phyloP scores from a whole-genome alignment of 2,329 filamentous ascomycete genomes.

The Apiospora malaysiana region DNA sequence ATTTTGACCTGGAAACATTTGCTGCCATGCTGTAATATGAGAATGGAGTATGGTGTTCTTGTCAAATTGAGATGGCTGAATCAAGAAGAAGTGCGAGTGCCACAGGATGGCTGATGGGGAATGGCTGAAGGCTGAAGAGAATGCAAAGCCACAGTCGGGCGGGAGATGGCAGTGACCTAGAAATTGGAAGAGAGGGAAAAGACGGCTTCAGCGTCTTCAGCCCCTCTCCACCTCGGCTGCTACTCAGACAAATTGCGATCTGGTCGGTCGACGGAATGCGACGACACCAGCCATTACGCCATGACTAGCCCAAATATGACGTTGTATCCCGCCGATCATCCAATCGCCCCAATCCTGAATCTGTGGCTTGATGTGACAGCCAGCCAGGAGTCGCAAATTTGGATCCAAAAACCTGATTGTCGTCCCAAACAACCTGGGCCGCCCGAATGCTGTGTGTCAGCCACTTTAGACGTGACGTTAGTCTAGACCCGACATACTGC shows the following conservation, averaged over 20 bases:
- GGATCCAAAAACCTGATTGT: constrained; percentile 19
- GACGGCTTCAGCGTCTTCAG: background rate
- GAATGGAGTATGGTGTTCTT: too few relatives aligned
- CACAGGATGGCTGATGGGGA: constrained; percentile 3
- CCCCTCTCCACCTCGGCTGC: background rate
- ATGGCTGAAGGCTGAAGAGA: background rate
- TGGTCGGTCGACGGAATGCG: background rate
- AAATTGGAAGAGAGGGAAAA: background rate
- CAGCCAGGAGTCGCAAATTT: background rate
- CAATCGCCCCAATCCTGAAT: background rate
- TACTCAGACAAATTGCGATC: background rate
- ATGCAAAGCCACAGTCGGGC: background rate
- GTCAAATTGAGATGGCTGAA: background rate
- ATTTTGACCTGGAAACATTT: too few relatives aligned
- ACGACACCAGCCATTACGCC: constrained; percentile 19
- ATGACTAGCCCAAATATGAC: constrained; percentile 20
- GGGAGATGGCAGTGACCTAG: background rate
- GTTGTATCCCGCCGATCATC: constrained; percentile 12
- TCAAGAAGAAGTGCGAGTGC: background rate
- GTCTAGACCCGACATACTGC: background rate
- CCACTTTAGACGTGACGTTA: constrained; percentile 14
- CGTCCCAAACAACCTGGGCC: background rate
- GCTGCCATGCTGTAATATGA: too few relatives aligned
- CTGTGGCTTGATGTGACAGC: constrained; percentile 18
- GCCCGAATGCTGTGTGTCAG: constrained; percentile 10